Evolutionary conservation across 352 stramenopile genomes (phyloP), one percentile per base, ranked within the genome.

Genomic region (Lagenidium sp.): DNA sequence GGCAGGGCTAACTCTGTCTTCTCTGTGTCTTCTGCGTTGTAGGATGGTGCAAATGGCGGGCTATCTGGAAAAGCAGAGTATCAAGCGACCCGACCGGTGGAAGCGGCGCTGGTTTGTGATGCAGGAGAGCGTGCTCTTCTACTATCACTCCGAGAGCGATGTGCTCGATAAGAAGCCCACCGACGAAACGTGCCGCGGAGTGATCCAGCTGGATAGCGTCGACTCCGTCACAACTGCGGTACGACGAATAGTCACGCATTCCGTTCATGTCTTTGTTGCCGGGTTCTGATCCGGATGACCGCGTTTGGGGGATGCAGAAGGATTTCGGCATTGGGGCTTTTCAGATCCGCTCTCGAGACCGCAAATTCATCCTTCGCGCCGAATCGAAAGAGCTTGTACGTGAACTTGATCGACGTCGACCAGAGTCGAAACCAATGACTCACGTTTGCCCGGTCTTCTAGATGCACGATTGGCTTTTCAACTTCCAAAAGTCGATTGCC

Each of bases 381-480:
- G 77, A 81, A 41, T 82, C 73, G 8, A 89, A 87, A 64, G 81
- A 93, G 49, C 74, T 70, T 43, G 80, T 92, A 68, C 48, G 52
- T n/a, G n/a, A n/a, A n/a, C n/a, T n/a, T n/a, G n/a, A n/a, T n/a
- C n/a, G n/a, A n/a, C n/a, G n/a, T n/a, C n/a, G n/a, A n/a, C n/a
- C n/a, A n/a, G n/a, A n/a, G n/a, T n/a, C n/a, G n/a, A n/a, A n/a
- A n/a, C n/a, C n/a, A n/a, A n/a, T n/a, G n/a, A n/a, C n/a, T 38
- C 25, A 13, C 23, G 37, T 24, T 6, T 53, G 40, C 26, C 6
- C 16, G 10, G 18, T 20, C 18, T 25, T 10, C 20, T 51, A 90
- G 80, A 93, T 93, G 81, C 77, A 90, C 44, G 74, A 90, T 46
- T 93, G 81, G 81, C 56, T 93, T 21, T 93, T 93, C 60, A 88